Conservation (phyloP, 2,329 filamentous ascomycete species). For the Aspergillus pseudotamarii region DNA sequence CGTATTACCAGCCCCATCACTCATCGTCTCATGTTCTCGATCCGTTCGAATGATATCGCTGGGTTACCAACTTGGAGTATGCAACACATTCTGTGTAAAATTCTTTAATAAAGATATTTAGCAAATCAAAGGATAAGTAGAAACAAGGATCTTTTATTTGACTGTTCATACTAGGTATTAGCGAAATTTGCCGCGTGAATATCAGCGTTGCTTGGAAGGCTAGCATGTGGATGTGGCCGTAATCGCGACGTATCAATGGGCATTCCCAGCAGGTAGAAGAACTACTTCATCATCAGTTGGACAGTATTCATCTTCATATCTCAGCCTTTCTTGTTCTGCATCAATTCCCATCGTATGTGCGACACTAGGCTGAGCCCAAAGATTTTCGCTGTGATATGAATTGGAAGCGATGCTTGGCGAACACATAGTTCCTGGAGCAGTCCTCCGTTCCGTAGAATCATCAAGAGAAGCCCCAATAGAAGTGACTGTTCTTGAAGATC, state of each 20-base stretch:
- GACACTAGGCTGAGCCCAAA: background rate
- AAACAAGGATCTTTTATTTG: background rate
- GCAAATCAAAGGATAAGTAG: background rate
- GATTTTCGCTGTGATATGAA: background rate
- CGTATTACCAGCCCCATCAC: background rate
- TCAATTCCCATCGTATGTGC: background rate
- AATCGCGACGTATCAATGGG: background rate
- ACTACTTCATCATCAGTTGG: constrained; percentile 13
- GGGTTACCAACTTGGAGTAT: background rate
- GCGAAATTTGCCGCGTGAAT: background rate
- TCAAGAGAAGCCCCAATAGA: background rate
- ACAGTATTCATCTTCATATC: constrained; percentile 2
- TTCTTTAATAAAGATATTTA: background rate
- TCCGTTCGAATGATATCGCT: background rate
- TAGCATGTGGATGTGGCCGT: background rate
- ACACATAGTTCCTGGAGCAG: background rate
- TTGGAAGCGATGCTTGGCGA: background rate
- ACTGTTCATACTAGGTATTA: background rate
- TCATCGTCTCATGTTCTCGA: background rate
- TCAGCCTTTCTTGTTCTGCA: background rate
- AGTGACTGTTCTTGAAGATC: background rate
- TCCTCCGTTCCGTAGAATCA: background rate
- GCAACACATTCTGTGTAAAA: background rate
- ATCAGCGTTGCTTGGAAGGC: background rate
- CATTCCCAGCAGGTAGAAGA: background rate